These are phyloP conservation scores for Pholiota microspora DNA, from an alignment of 768 basidiomycete species.

Conservation along the genomic window DNA sequence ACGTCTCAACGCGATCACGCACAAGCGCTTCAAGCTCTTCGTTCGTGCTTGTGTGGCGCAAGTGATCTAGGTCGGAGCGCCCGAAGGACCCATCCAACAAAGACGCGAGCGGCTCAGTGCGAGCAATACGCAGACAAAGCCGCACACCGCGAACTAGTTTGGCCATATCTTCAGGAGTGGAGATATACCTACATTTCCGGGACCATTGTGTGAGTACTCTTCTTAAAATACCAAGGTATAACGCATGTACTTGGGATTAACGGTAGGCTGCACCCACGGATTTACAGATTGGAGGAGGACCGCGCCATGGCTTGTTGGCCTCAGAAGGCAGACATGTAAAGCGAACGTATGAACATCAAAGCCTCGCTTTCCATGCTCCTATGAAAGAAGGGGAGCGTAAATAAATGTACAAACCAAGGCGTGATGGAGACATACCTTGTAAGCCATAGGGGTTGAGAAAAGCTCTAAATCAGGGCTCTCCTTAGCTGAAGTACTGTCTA, in stretches of 20 bases:
- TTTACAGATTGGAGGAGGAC: conserved; percentile 37
- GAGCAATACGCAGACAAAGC: conserved; percentile 36
- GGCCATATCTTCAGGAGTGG: conserved; percentile 37
- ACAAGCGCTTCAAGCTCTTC: conserved; percentile 41
- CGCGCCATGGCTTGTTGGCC: conserved; percentile 43
- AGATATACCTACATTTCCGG: conserved; percentile 33
- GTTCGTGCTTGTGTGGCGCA: conserved; percentile 34
- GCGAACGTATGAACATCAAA: conserved; percentile 38
- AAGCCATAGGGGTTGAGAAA: conserved; percentile 41
- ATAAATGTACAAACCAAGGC: neutral
- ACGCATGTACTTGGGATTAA: conserved; percentile 40
- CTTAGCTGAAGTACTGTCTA: conserved; percentile 43
- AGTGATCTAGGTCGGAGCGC: conserved; percentile 38
- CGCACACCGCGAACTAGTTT: conserved; percentile 42
- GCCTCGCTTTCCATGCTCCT: conserved; percentile 34
- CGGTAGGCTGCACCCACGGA: conserved; percentile 41
- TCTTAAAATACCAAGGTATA: neutral
- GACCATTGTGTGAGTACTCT: neutral
- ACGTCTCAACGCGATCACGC: conserved; percentile 40
- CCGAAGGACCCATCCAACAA: conserved; percentile 33
- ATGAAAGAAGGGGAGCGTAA: neutral
- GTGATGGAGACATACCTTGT: conserved; percentile 30
- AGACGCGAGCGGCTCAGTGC: conserved; percentile 35
- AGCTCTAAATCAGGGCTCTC: conserved; percentile 50
- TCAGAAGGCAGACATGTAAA: conserved; percentile 40